These are phyloP conservation scores for Russula sp. DNA, from an alignment of 768 basidiomycete species.

Conservation along the genomic window DNA sequence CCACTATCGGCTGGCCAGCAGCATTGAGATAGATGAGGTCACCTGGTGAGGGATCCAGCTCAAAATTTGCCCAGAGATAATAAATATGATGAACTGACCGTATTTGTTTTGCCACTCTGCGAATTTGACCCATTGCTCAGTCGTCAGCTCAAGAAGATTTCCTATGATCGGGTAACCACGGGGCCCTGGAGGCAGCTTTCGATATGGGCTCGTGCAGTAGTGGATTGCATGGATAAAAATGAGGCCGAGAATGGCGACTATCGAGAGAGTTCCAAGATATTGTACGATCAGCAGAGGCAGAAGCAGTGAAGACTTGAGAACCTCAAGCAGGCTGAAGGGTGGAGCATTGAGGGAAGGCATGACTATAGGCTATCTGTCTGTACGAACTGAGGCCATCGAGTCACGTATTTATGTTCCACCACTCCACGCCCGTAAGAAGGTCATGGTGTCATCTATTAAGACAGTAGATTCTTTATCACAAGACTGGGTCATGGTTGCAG, in stretches of 20 bases:
- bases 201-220: slow-evolving; percentile 1
- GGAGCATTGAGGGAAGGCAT: too few relatives aligned
- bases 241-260: not conserved
- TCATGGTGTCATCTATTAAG: too few relatives aligned
- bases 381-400: too few relatives aligned
- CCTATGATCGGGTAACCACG: slow-evolving; percentile 4
- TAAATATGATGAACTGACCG: not conserved
- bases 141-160: not conserved
- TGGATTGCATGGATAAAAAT: not conserved
- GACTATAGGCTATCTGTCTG: too few relatives aligned
- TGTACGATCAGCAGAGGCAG: not conserved
- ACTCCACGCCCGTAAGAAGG: too few relatives aligned
- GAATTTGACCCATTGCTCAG: not conserved
- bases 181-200: not conserved
- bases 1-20: slow-evolving; percentile 1
- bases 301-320: not conserved
- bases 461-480: too few relatives aligned
- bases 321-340: not conserved
- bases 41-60: not conserved
- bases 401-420: too few relatives aligned
- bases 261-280: not conserved
- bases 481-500: too few relatives aligned
- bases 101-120: not conserved
- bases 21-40: slow-evolving; percentile 5
- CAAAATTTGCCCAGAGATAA: not conserved